Percentiles rank a stretch among this genome's conserved stretches.
Evolutionary conservation across 2,329 filamentous ascomycete genomes (phyloP).

Genomic region (Microsporum audouinii): DNA sequence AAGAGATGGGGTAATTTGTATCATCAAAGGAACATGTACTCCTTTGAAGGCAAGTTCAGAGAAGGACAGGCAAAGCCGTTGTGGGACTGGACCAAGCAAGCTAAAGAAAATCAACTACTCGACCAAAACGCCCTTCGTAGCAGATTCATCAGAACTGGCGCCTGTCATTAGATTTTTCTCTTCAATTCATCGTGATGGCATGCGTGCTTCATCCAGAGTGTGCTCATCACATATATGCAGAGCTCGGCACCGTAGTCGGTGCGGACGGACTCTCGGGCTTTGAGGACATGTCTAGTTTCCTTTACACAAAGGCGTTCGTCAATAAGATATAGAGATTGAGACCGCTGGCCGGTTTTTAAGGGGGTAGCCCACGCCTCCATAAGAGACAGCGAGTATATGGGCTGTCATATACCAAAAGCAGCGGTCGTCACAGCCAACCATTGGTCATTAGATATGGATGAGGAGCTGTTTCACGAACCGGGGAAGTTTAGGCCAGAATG

Average conservation of each 20-base stretch:
- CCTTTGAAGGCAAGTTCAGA: not conserved
- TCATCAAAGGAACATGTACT: not conserved
- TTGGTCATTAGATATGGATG: constrained; percentile 18
- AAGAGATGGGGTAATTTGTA: not conserved
- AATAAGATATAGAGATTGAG: constrained; percentile 30
- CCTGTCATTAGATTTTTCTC: not conserved
- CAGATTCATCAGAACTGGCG: not conserved
- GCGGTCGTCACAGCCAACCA: constrained; percentile 14
- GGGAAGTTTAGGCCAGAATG: constrained; percentile 18
- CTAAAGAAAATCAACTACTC: not conserved
- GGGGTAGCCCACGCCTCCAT: constrained; percentile 18
- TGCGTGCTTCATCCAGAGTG: not conserved
- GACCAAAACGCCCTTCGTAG: not conserved
- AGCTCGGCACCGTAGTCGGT: constrained; percentile 21
- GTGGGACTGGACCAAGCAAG: not conserved
- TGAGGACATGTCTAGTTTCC: constrained; percentile 25
- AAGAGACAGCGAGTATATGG: constrained; percentile 17
- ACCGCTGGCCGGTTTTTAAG: not conserved
- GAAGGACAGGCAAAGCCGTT: not conserved
- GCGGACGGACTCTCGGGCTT: constrained; percentile 24
- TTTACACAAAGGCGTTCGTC: constrained; percentile 28
- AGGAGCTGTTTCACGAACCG: constrained; percentile 14
- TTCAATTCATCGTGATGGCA: not conserved
- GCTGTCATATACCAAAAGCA: constrained; percentile 17
- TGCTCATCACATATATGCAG: no score